Percentiles rank a stretch among this genome's conserved stretches.
phyloP scores from a whole-genome alignment of 192 early-diverging fungal genomes.

The Mortierella antarctica region DNA sequence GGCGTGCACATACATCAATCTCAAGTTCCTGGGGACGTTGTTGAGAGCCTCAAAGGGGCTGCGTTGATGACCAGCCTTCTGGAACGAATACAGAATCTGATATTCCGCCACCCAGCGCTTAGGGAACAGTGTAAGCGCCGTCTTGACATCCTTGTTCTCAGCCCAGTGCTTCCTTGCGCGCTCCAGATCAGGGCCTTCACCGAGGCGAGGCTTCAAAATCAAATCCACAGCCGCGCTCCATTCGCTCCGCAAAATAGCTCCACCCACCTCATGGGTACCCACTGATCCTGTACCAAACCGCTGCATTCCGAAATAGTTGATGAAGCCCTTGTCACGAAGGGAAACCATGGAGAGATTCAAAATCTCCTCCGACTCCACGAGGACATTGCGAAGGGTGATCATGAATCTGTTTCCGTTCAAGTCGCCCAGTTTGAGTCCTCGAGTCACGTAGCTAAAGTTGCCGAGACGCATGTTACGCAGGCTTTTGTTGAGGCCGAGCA shows the following conservation, averaged over 20 bases:
- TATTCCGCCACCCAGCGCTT: constrained; percentile 76
- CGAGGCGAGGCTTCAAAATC: constrained; percentile 84
- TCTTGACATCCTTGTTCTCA: constrained; percentile 67
- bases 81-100: constrained; percentile 70
- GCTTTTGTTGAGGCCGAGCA: constrained; percentile 64
- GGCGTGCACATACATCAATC: constrained; percentile 94
- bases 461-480: constrained; percentile 73
- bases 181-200: constrained; percentile 71
- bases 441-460: constrained; percentile 76
- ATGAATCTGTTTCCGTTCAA: constrained; percentile 90
- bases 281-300: constrained; percentile 91
- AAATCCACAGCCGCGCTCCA: constrained; percentile 82
- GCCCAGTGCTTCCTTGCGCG: constrained; percentile 79
- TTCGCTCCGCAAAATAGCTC: constrained; percentile 74
- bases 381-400: constrained; percentile 76
- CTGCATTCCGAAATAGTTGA: constrained; percentile 99
- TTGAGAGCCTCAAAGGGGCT: constrained; percentile 74
- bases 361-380: constrained; percentile 58
- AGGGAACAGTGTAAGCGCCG: constrained; percentile 75
- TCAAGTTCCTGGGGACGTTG: constrained; percentile 85
- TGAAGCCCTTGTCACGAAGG: constrained; percentile 81
- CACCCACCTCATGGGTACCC: constrained; percentile 84
- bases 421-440: constrained; percentile 84
- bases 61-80: constrained; percentile 52
- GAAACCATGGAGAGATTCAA: constrained; percentile 71